Conservation (phyloP, 2,329 filamentous ascomycete genomes). For the Emmonsia crescens region DNA sequence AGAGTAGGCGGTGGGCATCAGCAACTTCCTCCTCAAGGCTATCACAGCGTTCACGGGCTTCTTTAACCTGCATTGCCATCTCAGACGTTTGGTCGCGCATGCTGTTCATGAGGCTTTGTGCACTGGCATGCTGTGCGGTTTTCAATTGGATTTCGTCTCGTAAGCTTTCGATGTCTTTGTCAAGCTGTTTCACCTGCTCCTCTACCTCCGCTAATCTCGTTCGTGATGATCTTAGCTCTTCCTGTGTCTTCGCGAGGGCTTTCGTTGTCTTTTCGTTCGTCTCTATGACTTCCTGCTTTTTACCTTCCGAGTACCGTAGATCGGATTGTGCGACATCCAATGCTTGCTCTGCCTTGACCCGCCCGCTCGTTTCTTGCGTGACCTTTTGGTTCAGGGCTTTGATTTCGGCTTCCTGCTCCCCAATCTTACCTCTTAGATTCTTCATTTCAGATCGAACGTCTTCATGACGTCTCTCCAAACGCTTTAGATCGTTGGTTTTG, state of each 20-base stretch:
- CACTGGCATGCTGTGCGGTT: slow-evolving; percentile 71
- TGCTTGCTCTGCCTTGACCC: slow-evolving; percentile 67
- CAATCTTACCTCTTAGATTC: slow-evolving; percentile 55
- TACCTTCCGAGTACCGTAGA: slow-evolving; percentile 63
- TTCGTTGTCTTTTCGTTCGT: slow-evolving; percentile 58
- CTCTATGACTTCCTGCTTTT: slow-evolving; percentile 67
- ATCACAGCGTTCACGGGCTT: slow-evolving; percentile 70
- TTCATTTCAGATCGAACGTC: slow-evolving; percentile 67
- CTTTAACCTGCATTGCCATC: slow-evolving; percentile 81
- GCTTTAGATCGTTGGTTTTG: slow-evolving; percentile 54
- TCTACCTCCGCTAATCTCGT: slow-evolving; percentile 62
- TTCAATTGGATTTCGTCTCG: slow-evolving; percentile 77
- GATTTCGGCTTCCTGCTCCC: slow-evolving; percentile 68
- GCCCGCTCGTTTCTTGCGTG: slow-evolving; percentile 58
- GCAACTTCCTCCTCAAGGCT: slow-evolving; percentile 83
- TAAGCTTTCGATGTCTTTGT: slow-evolving; percentile 54
- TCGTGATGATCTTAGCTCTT: slow-evolving; percentile 50
- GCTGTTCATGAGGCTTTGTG: slow-evolving; percentile 74
- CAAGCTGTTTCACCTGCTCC: slow-evolving; percentile 57
- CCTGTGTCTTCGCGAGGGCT: slow-evolving; percentile 61
- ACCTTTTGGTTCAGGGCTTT: slow-evolving; percentile 69
- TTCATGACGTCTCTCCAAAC: slow-evolving; percentile 71
- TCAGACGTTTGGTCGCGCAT: slow-evolving; percentile 91
- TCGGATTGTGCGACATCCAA: slow-evolving; percentile 65
- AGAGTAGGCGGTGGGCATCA: slow-evolving; percentile 75